Base-by-base conservation (phyloP, 768 basidiomycete genomes). In the Boletus sensibilis region DNA sequence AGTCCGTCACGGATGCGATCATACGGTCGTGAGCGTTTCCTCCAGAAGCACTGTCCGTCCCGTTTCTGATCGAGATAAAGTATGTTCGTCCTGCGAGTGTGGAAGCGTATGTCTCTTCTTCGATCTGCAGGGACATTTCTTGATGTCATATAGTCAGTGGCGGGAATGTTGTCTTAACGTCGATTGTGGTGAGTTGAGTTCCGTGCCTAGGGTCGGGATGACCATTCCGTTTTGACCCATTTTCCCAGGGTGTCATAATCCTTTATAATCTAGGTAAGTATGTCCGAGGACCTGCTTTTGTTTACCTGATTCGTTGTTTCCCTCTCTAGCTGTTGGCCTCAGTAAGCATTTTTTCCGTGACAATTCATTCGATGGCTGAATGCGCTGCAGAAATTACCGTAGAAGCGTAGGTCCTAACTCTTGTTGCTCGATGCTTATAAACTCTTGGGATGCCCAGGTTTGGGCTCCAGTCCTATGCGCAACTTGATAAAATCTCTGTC, bases 1-100 rank as follows among this genome's bases (percentile, higher is more conserved):
- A 85, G 83, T 75, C 78, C 0, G 50, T 81, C 35, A 77, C 75
- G 14, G 75, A 82, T 62, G 80, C 78, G 59, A 69, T 80, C 40
- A 75, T 84, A 45, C 78, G 80, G 39, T 63, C 63, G 75, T 75
- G 56, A 56, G 55, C 10, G 2, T 37, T 40, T 47, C 42, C 20
- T 50, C 42, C 23, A 34, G 20, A 48, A 37, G 18, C 3, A 12
- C 11, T 37, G 3, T 23, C n/a, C 33, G 31, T 35, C 34, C 39
- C 12, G 8, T 20, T 21, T 21, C 42, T 57, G 37, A 48, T 25
- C 29, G 1, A n/a, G 31, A 50, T 16, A 5, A 50, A 79, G 76
- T 16, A 74, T 83, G 72, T 84, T 83, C 59, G 75, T 78, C 10
- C 67, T 64, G 45, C 74, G 80, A 9, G 72, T 84, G 16, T 85